Evolutionary conservation across 257 asterid species (phyloP).

Genomic region (Paulownia fortunei): DNA sequence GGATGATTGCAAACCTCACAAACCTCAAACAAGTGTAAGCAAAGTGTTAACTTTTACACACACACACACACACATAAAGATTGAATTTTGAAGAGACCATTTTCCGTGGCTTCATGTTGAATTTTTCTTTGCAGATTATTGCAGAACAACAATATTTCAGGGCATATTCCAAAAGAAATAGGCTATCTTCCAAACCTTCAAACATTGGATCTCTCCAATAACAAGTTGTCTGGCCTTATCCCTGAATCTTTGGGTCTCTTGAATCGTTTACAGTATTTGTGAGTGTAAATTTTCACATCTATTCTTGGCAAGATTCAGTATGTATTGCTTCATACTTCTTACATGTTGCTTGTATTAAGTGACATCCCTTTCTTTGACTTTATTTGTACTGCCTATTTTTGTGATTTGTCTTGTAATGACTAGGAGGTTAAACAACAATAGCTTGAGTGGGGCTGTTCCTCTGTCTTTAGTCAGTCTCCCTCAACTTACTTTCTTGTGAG

Average conservation of each 20-base stretch:
- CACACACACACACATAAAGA: neutral
- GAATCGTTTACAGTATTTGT: constrained; percentile 76
- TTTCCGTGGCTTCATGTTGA: neutral
- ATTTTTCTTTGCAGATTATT: constrained; percentile 53
- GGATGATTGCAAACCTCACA: constrained; percentile 83
- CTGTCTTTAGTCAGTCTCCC: constrained; percentile 73
- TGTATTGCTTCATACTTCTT: constrained; percentile 16
- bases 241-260: constrained; percentile 75
- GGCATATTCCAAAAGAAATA: constrained; percentile 76
- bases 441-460: constrained; percentile 88
- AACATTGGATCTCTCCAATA: constrained; percentile 87
- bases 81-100: constrained; percentile 8
- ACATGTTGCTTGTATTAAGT: constrained; percentile 27
- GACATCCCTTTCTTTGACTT: constrained; percentile 47
- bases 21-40: constrained; percentile 96
- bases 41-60: neutral
- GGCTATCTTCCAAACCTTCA: constrained; percentile 74
- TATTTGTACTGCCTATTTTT: constrained; percentile 38
- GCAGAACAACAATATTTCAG: constrained; percentile 87
- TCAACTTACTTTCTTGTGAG: constrained; percentile 97
- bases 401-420: constrained; percentile 58
- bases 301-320: constrained; percentile 24
- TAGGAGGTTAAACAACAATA: constrained; percentile 95
- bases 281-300: constrained; percentile 34
- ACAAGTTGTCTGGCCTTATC: constrained; percentile 68